Conservation (phyloP, 2,329 filamentous ascomycete species). For the Magnaporthiopsis poae region DNA sequence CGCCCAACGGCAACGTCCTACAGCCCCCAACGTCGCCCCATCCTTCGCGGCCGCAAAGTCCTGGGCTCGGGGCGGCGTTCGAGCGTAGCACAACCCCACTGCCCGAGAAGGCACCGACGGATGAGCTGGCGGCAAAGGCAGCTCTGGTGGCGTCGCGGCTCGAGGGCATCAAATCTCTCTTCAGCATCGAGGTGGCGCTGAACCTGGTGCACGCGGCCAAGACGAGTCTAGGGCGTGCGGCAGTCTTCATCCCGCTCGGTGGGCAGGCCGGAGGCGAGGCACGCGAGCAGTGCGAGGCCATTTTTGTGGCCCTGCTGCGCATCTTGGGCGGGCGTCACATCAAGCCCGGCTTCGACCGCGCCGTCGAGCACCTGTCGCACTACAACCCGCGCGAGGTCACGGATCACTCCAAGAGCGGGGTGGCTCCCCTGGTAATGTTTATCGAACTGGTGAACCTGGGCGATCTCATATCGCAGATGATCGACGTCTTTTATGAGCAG, state of each 20-base stretch:
- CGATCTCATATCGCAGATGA: constrained; percentile 95
- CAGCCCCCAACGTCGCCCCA: constrained; percentile 25
- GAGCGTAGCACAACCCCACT: constrained; percentile 22
- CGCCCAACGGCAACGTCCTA: constrained; percentile 21
- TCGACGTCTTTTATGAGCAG: constrained; percentile 96
- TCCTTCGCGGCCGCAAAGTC: constrained; percentile 41
- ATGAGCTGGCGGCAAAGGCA: constrained; percentile 92
- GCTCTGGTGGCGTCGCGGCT: constrained; percentile 90
- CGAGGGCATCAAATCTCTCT: constrained; percentile 87
- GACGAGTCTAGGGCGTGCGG: constrained; percentile 72
- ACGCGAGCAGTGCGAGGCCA: constrained; percentile 75
- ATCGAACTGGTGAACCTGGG: constrained; percentile 96
- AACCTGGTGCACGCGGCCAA: constrained; percentile 84
- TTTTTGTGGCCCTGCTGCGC: constrained; percentile 76
- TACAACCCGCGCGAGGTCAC: constrained; percentile 82
- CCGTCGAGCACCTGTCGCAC: constrained; percentile 77
- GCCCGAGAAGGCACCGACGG: constrained; percentile 60
- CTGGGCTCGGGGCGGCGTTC: constrained; percentile 23
- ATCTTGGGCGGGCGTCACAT: constrained; percentile 80
- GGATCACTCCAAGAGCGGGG: constrained; percentile 54
- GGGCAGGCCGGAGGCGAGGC: constrained; percentile 74
- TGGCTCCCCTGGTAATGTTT: constrained; percentile 88
- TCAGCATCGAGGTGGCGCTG: constrained; percentile 90
- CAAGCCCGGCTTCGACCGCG: constrained; percentile 85
- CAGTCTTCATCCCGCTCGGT: constrained; percentile 70